Base-by-base conservation (phyloP, 73 alveolate species). In the Paraurostyla sp. region DNA sequence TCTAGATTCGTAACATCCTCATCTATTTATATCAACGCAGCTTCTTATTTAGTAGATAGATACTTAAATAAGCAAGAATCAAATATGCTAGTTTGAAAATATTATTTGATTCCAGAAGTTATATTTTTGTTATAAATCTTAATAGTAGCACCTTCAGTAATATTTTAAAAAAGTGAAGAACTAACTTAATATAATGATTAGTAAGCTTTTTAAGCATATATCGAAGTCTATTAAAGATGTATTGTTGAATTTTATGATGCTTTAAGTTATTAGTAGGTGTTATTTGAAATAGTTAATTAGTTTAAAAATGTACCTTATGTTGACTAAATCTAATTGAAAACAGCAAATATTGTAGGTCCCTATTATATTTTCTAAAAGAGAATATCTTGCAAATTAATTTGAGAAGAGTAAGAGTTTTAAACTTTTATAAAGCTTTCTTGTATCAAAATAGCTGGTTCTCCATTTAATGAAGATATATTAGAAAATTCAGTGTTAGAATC, bases 21-120 rank as follows among this genome's bases (percentile, higher is more conserved):
- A 25, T 65, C 82, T 38, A 65, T 33, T 65, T 15, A 16, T 7
- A 65, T 65, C 16, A 65, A 18, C 6, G 82, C 82, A 38, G 82
- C 82, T 6, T 38, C 13, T 36, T 65, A 56, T 13, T 65, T 6
- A 16, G 82, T 65, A 16, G 9, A 40, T 30, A 65, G 23, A 4
- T 65, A 22, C 35, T 25, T 38, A 38, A 65, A 65, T 32, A 2
- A 7, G 58, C 82, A 65, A 40, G 6, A 16, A 7, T 3, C 40
- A 15, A 65, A 38, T 1, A 1, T 36, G 1, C 36, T 22, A 15
- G 9, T 6, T 40, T 15, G 13, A 38, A 11, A 1, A 2, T 7
- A 38, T 9, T 16, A 1, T 65, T 36, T 35, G 4, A 2, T 38
- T 18, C 3, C 41, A 1, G 82, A 22, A 11, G 82, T 65, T 7